Evolutionary conservation across 1,139 yeast genomes (phyloP).

Genomic region (Nakaseomyces uthaithaninus): DNA sequence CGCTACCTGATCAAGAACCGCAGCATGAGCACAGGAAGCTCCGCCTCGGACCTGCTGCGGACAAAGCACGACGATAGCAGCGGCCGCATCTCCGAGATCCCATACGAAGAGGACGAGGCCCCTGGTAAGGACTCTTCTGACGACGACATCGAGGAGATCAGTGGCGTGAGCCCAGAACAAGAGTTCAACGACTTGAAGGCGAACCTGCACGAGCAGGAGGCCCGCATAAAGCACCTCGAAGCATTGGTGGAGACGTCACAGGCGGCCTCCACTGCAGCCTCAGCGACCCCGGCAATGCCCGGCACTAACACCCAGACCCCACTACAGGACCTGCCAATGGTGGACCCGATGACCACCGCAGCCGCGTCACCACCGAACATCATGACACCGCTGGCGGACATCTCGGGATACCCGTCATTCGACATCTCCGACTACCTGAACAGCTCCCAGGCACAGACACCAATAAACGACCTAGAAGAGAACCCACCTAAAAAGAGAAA

Average conservation of each 20-base stretch:
- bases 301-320: background rate
- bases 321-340: background rate
- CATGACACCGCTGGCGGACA: conserved; percentile 1
- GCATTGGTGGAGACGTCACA: conserved; percentile 16
- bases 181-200: conserved; percentile 21
- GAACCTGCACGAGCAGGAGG: conserved; percentile 30
- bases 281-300: background rate
- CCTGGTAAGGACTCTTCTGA: conserved; percentile 7
- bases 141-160: background rate
- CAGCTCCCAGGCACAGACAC: conserved; percentile 5
- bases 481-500: background rate
- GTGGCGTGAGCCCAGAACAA: conserved; percentile 1
- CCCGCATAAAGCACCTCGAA: conserved; percentile 27
- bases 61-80: conserved; percentile 7
- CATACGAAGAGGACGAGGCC: conserved; percentile 21
- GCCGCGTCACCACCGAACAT: background rate
- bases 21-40: conserved; percentile 14
- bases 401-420: background rate
- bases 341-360: background rate
- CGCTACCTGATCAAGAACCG: conserved; percentile 24
- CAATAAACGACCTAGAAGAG: background rate
- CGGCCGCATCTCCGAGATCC: conserved; percentile 25
- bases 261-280: background rate
- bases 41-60: conserved; percentile 7
- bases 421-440: conserved; percentile 4